A percentile compares a stretch with the other conserved stretches of the same genome.
These are phyloP conservation scores for Beauveria varroae DNA, from an alignment of 2,329 filamentous ascomycete genomes.

Conservation along the genomic window DNA sequence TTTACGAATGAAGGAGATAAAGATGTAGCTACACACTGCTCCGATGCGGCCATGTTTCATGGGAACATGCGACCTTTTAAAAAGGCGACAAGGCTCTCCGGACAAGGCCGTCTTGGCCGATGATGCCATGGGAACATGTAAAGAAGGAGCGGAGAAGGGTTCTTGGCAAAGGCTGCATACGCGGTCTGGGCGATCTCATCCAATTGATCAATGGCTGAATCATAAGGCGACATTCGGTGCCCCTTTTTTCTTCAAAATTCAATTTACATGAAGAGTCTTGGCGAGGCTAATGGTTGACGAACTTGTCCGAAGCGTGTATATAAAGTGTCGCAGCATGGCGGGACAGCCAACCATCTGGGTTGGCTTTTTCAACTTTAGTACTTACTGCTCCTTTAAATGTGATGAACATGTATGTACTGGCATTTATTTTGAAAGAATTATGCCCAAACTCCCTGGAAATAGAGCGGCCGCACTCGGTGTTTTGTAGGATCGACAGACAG, in stretches of 20 bases:
- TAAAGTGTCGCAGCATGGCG: too few species aligned
- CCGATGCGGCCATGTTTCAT: not conserved
- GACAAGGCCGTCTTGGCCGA: slow-evolving; percentile 1
- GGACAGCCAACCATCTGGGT: too few species aligned
- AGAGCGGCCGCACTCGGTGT: not conserved
- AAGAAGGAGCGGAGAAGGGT: slow-evolving; percentile 3
- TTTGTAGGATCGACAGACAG: not conserved
- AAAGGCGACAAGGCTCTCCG: not conserved
- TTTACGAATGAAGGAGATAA: not conserved
- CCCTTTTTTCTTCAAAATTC: not conserved
- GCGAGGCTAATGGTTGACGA: not conserved
- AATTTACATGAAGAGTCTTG: not conserved
- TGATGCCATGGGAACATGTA: not conserved
- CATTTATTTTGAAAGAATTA: not conserved
- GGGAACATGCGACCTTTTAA: not conserved
- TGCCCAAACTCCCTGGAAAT: not conserved
- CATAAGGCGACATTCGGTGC: not conserved
- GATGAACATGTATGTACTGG: not conserved
- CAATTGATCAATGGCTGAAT: not conserved
- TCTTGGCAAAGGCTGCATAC: not conserved
- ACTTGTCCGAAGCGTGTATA: not conserved
- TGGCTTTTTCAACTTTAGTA: too few species aligned
- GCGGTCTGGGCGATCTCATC: not conserved
- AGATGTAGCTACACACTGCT: not conserved
- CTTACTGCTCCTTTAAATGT: not conserved